Conservation (phyloP, 2,329 filamentous ascomycete genomes). For the Apiospora sp. region DNA sequence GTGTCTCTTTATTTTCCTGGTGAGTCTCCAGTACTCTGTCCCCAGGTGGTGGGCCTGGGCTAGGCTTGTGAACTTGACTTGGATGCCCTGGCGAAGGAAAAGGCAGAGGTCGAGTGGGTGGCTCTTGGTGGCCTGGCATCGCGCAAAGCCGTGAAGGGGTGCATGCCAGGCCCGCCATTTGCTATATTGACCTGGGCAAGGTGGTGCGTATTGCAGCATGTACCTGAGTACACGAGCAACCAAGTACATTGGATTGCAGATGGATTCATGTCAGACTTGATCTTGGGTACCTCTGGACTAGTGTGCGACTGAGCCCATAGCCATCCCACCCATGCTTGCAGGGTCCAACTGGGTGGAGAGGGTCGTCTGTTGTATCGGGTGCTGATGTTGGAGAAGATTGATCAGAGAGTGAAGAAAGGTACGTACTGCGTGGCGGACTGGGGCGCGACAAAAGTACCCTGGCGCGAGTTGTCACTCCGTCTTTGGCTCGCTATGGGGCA, state of each 20-base stretch:
- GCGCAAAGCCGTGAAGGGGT: conserved; percentile 18
- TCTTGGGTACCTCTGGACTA: conserved; percentile 1
- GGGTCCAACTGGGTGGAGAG: conserved; percentile 15
- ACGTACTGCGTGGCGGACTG: neutral
- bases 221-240: conserved; percentile 9
- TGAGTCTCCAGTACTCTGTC: conserved; percentile 2
- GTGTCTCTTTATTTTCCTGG: neutral
- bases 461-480: conserved; percentile 4
- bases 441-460: conserved; percentile 17
- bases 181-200: neutral
- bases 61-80: conserved; percentile 19
- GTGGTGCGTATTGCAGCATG: neutral
- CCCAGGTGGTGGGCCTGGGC: neutral
- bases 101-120: conserved; percentile 8
- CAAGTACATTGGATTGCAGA: neutral
- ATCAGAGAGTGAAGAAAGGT: neutral
- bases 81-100: conserved; percentile 22
- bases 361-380: neutral
- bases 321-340: conserved; percentile 9
- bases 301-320: neutral
- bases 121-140: conserved; percentile 22
- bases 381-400: conserved; percentile 8
- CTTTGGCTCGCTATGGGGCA: neutral
- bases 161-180: conserved; percentile 9
- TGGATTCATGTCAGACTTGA: neutral